Evolutionary conservation across 495 filamentous ascomycete species (phyloP).

Genomic region (Penicillium samsonianum): DNA sequence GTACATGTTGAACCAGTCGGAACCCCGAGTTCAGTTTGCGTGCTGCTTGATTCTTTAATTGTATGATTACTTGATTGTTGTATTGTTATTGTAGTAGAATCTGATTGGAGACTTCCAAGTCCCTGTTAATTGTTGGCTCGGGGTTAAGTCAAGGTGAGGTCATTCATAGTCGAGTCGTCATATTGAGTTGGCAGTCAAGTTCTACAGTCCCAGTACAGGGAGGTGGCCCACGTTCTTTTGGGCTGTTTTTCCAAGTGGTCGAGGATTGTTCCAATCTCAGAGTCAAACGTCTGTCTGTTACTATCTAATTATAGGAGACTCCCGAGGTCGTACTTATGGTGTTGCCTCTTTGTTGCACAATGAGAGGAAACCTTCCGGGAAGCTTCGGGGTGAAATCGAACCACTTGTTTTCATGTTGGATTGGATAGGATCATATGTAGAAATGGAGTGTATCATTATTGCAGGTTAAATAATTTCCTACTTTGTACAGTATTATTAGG

Average conservation of each 20-base stretch:
- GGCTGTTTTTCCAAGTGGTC: background rate
- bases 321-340: background rate
- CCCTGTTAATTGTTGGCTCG: background rate
- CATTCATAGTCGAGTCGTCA: background rate
- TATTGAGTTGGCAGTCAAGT: background rate
- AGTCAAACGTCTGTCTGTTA: background rate
- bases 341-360: background rate
- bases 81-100: background rate
- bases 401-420: background rate
- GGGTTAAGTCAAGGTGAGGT: background rate
- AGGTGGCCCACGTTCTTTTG: background rate
- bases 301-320: background rate
- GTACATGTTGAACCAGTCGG: background rate
- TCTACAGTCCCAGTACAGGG: background rate
- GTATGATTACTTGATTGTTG: background rate
- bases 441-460: background rate
- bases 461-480: background rate
- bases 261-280: background rate
- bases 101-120: background rate
- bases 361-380: background rate
- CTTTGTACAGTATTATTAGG: no score
- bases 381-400: background rate
- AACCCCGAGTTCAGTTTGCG: background rate
- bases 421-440: background rate
- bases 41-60: background rate